phyloP scores from a whole-genome alignment of 257 asterid species.

The Linderniella brevidens region DNA sequence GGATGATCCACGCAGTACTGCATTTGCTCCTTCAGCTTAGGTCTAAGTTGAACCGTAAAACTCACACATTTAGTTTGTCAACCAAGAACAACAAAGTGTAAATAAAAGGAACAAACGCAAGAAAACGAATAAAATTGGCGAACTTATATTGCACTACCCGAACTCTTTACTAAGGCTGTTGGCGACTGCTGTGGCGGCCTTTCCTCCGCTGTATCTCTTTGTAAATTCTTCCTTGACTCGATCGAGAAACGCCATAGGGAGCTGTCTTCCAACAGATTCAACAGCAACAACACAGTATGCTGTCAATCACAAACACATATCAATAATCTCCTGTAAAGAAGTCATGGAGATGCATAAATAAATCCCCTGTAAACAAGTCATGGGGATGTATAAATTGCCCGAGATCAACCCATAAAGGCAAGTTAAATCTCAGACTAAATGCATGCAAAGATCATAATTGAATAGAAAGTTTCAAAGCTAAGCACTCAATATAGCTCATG shows the following conservation, averaged over 20 bases:
- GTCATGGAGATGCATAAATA: too few species aligned
- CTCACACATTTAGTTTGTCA: too few species aligned
- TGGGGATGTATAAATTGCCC: too few species aligned
- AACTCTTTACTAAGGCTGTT: slow-evolving; percentile 72
- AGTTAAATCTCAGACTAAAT: too few species aligned
- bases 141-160: slow-evolving; percentile 31
- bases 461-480: too few species aligned
- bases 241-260: slow-evolving; percentile 81
- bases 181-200: slow-evolving; percentile 90
- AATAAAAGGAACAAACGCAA: not conserved
- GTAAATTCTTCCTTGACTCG: slow-evolving; percentile 57
- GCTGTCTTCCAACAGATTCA: slow-evolving; percentile 81
- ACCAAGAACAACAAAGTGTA: not conserved
- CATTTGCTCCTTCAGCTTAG: not conserved
- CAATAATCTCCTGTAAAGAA: too few species aligned
- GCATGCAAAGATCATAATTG: too few species aligned
- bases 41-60: not conserved
- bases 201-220: slow-evolving; percentile 86
- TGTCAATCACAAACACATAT: slow-evolving; percentile 14
- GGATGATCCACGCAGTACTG: slow-evolving; percentile 1
- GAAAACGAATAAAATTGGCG: not conserved
- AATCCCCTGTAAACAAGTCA: too few species aligned
- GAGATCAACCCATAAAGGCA: too few species aligned
- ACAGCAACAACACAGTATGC: slow-evolving; percentile 91
- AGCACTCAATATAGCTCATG: too few species aligned